These are phyloP conservation scores for Saccharomycopsis sp. DNA, from an alignment of 805 yeast species.

Conservation along the genomic window DNA sequence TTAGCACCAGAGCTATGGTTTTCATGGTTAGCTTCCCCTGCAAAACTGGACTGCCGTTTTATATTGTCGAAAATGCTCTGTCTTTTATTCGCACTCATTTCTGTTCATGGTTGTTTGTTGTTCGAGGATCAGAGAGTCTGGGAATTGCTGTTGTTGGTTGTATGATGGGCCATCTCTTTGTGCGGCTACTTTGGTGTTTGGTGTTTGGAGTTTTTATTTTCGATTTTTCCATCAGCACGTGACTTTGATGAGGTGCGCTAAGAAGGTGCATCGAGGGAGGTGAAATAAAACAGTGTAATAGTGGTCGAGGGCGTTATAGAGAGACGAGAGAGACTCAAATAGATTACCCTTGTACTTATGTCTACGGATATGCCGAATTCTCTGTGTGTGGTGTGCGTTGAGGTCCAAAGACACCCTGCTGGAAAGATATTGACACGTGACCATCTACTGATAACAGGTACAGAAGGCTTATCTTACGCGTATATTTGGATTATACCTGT, in stretches of 20 bases:
- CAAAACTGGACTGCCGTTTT: conserved; percentile 5
- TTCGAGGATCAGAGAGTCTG: too few species aligned
- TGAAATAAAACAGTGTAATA: not conserved
- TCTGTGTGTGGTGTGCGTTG: too few species aligned
- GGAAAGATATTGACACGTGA: too few species aligned
- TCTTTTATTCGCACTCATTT: conserved; percentile 8
- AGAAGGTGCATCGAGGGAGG: not conserved
- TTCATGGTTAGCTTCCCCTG: not conserved
- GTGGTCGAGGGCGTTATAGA: too few species aligned
- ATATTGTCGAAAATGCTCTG: conserved; percentile 21
- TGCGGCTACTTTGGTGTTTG: not conserved
- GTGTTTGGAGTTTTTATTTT: not conserved
- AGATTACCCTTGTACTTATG: too few species aligned
- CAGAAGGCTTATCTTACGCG: too few species aligned
- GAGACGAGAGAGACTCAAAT: too few species aligned
- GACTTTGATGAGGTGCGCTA: not conserved
- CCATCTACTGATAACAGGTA: too few species aligned
- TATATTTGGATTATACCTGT: too few species aligned
- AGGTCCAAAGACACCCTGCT: too few species aligned
- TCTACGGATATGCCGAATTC: too few species aligned
- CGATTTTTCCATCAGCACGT: not conserved
- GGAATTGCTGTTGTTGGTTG: not conserved
- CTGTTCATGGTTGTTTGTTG: not conserved
- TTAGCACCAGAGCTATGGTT: not conserved
- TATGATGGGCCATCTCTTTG: not conserved